Evolutionary conservation across 2,329 filamentous ascomycete genomes (phyloP).

Genomic region (Scytalidium sp.): DNA sequence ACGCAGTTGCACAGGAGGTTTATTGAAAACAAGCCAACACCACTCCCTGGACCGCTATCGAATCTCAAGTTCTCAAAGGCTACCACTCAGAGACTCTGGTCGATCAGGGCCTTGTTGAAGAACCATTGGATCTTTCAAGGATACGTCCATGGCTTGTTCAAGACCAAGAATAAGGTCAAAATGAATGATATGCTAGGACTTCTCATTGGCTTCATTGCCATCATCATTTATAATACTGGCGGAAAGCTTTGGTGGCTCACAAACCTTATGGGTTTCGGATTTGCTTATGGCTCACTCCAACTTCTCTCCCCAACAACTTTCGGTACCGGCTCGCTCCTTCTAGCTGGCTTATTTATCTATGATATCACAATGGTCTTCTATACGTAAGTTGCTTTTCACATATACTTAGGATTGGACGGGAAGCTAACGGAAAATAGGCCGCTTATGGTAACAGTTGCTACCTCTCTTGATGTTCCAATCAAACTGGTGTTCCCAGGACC

Average conservation of each 20-base stretch:
- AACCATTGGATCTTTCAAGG: slow-evolving; percentile 45
- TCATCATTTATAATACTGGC: slow-evolving; percentile 24
- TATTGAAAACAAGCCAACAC: slow-evolving; percentile 29
- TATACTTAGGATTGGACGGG: not conserved
- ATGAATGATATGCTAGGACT: slow-evolving; percentile 26
- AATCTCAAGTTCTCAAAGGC: slow-evolving; percentile 23
- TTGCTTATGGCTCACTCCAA: slow-evolving; percentile 80
- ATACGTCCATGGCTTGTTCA: slow-evolving; percentile 22
- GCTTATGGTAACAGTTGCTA: slow-evolving; percentile 85
- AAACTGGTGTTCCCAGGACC: slow-evolving; percentile 77
- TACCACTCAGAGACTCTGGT: slow-evolving; percentile 40
- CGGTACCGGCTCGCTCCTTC: slow-evolving; percentile 72
- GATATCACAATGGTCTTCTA: slow-evolving; percentile 93
- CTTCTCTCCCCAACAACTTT: slow-evolving; percentile 89
- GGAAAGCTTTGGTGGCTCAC: slow-evolving; percentile 50
- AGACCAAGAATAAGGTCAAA: slow-evolving; percentile 14
- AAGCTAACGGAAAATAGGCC: slow-evolving; percentile 46
- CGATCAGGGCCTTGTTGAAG: slow-evolving; percentile 45
- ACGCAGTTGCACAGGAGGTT: slow-evolving; percentile 12
- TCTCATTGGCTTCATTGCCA: slow-evolving; percentile 19
- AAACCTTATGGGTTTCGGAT: slow-evolving; percentile 82
- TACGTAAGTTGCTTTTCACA: slow-evolving; percentile 48
- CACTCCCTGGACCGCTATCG: slow-evolving; percentile 37
- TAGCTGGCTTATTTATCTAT: slow-evolving; percentile 84
- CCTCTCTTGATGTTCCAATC: slow-evolving; percentile 84